These are phyloP conservation scores for Saccharomyces pastorianus DNA, from an alignment of 1,139 yeast genomes.

Conservation along the genomic window DNA sequence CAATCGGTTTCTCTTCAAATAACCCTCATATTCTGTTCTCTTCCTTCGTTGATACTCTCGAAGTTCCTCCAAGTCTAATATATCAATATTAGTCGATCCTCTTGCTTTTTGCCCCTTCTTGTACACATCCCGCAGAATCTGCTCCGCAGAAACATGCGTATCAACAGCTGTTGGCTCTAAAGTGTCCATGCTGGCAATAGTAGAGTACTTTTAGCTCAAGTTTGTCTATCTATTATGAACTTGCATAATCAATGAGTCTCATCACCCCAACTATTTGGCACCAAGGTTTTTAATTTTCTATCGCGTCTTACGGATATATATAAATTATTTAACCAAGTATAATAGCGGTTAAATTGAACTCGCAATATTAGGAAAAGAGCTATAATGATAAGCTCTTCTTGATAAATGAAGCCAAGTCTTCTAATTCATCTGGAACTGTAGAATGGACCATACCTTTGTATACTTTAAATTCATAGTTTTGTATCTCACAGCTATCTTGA, in stretches of 20 bases:
- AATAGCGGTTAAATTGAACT: neutral
- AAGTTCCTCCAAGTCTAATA: slow-evolving; percentile 75
- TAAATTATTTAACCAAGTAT: neutral
- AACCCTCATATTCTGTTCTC: slow-evolving; percentile 77
- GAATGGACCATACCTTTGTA: slow-evolving; percentile 65
- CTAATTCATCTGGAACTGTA: slow-evolving; percentile 57
- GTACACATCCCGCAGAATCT: slow-evolving; percentile 4
- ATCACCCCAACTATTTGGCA: neutral
- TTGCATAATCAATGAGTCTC: neutral
- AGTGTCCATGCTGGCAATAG: neutral
- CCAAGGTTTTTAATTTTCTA: neutral
- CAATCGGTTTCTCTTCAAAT: slow-evolving; percentile 69
- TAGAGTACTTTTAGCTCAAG: neutral
- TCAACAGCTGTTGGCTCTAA: neutral
- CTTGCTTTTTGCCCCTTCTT: neutral
- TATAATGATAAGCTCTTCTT: slow-evolving; percentile 19
- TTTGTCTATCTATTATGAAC: neutral
- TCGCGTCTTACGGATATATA: neutral
- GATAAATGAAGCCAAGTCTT: slow-evolving; percentile 51
- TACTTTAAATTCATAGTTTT: slow-evolving; percentile 45
- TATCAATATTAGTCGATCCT: slow-evolving; percentile 40
- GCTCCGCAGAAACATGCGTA: slow-evolving; percentile 9
- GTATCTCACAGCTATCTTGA: slow-evolving; percentile 30
- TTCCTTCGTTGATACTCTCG: slow-evolving; percentile 67
- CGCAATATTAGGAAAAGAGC: neutral